A percentile compares a stretch with the other conserved stretches of the same genome.
These are phyloP conservation scores for Cercophora samala DNA, from an alignment of 495 filamentous ascomycete genomes.

Conservation along the genomic window DNA sequence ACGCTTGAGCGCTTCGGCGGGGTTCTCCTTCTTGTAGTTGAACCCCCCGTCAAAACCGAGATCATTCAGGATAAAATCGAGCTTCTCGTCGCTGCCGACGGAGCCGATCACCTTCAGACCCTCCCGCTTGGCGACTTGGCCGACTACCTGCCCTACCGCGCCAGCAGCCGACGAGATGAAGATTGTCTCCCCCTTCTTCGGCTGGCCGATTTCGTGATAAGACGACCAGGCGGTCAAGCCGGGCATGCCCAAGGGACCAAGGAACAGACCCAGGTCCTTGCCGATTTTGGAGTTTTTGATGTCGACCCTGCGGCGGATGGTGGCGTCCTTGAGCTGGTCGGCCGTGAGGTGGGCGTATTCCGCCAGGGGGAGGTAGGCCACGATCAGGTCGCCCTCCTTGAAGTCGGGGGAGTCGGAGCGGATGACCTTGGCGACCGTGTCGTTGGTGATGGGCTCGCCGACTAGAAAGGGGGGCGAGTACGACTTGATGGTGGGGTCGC, in stretches of 20 bases:
- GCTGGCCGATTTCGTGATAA: conserved; percentile 78
- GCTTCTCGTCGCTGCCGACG: conserved; percentile 62
- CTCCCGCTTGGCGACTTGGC: conserved; percentile 82
- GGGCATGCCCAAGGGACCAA: conserved; percentile 82
- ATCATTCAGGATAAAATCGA: conserved; percentile 62
- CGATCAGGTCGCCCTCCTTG: conserved; percentile 64
- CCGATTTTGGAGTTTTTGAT: conserved; percentile 56
- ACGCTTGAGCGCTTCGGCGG: conserved; percentile 66
- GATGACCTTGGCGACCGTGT: conserved; percentile 58
- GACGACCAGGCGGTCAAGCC: conserved; percentile 80
- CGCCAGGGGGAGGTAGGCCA: conserved; percentile 56
- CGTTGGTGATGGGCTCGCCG: conserved; percentile 56
- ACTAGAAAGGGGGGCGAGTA: conserved; percentile 60
- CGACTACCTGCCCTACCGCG: conserved; percentile 81
- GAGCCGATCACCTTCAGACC: conserved; percentile 78
- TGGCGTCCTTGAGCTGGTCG: conserved; percentile 18
- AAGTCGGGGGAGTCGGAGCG: conserved; percentile 61
- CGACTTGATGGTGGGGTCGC: conserved; percentile 49
- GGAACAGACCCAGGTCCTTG: conserved; percentile 55
- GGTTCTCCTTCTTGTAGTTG: conserved; percentile 65
- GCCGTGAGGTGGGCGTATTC: conserved; percentile 55
- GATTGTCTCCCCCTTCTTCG: conserved; percentile 85
- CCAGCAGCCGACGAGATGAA: conserved; percentile 80
- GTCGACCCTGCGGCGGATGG: conserved; percentile 3
- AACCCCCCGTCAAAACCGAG: conserved; percentile 68